A percentile compares a stretch with the other conserved stretches of the same genome.
phyloP scores from a whole-genome alignment of 768 basidiomycete genomes.

The Kwoniella botswanensis region DNA sequence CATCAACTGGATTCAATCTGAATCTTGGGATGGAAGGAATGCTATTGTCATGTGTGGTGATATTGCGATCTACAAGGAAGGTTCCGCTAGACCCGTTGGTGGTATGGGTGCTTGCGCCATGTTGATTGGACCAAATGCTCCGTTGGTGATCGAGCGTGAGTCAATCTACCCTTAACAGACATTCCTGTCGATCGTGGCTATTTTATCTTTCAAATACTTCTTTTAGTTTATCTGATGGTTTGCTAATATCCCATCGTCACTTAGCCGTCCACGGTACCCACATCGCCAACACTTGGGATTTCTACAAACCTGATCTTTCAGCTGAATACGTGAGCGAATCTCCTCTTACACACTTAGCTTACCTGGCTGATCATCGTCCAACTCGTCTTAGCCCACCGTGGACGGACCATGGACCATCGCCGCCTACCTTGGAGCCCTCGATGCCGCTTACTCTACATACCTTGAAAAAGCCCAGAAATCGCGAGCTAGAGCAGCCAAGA shows the following conservation, averaged over 20 bases:
- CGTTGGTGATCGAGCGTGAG: slow-evolving; percentile 92
- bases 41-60: slow-evolving; percentile 97
- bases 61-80: slow-evolving; percentile 97
- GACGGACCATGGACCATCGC: slow-evolving; percentile 96
- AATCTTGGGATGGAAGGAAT: slow-evolving; percentile 95
- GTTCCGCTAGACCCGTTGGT: slow-evolving; percentile 90
- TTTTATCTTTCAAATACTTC: not conserved
- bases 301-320: slow-evolving; percentile 92
- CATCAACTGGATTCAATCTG: slow-evolving; percentile 95
- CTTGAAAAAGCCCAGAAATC: slow-evolving; percentile 75
- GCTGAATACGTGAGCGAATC: slow-evolving; percentile 57
- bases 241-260: not conserved
- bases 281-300: slow-evolving; percentile 98
- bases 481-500: slow-evolving; percentile 60
- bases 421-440: slow-evolving; percentile 91
- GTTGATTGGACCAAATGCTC: slow-evolving; percentile 94
- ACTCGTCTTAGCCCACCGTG: slow-evolving; percentile 70
- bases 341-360: too few species aligned
- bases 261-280: slow-evolving; percentile 92
- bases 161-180: slow-evolving; percentile 29
- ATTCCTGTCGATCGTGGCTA: not conserved
- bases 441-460: slow-evolving; percentile 83
- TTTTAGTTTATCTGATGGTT: too few species aligned
- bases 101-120: slow-evolving; percentile 95
- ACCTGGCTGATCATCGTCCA: not conserved